Evolutionary conservation across 1,139 yeast genomes (phyloP), one percentile per base, ranked within the genome.

Genomic region (Blastobotrys capitulatus): DNA sequence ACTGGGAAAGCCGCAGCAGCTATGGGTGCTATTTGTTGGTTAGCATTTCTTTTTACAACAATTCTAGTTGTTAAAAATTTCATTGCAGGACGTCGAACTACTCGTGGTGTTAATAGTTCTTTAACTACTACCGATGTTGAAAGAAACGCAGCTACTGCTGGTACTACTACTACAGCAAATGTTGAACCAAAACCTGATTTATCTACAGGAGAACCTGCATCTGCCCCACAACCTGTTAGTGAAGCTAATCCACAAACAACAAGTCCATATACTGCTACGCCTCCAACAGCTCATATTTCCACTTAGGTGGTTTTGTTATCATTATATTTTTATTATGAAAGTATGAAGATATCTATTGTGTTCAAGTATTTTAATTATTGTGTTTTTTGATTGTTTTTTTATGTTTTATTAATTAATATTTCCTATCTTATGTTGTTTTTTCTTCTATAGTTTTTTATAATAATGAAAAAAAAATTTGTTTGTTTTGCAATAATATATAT

Each of bases 81-180:
- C 5, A 7, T n/a, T 32, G 10, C 18, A 2, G 26, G 19, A 13
- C 40, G n/a, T 7, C 16, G 27, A 26, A 6, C 16, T 15, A 3
- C 6, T 19, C 6, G 10, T 6, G 27, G 27, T 19, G 12, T 20
- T 19, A 35, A 18, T 8, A 19, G 3, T 8, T 26, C 27, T 13
- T 6, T 37, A 6, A 19, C 25, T 27, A 19, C 40, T n/a, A n/a
- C n/a, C 2, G 40, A 37, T 15, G 40, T 37, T 16, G 40, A 37
- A 26, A 26, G 27, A 37, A 26, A 35, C 9, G 20, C 38, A n/a
- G 27, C n/a, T 19, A 19, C 40, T 6, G 7, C 77, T 12, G 78
- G 73, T 56, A 73, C 78, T 40, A 74, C 62, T 15, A 54, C 38
- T 18, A 56, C 47, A 18, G 47, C 31, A 42, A 54, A 47, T 13